Conservation (phyloP, 305 asterid species). For the Salvia sclarea region DNA sequence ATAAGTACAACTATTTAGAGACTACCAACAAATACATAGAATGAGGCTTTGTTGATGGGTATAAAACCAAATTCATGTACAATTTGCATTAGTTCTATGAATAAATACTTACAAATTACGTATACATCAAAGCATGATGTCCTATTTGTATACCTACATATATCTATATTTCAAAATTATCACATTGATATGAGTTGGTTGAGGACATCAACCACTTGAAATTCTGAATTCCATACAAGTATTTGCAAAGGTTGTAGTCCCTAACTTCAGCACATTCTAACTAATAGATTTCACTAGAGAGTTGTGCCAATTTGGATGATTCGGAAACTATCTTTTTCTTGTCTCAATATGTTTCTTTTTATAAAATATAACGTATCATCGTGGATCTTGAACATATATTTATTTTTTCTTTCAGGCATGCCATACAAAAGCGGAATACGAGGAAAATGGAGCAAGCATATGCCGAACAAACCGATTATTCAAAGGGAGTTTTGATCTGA, state of each 20-base stretch:
- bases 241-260: not conserved
- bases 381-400: constrained; percentile 2
- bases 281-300: not conserved
- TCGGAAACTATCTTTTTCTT: not conserved
- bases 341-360: not conserved
- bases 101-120: not conserved
- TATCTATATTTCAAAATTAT: not conserved
- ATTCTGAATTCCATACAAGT: not conserved
- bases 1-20: not conserved
- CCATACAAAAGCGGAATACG: constrained; percentile 96
- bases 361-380: not conserved
- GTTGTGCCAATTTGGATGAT: not conserved
- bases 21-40: not conserved
- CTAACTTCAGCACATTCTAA: not conserved
- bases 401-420: constrained; percentile 64
- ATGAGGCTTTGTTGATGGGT: not conserved
- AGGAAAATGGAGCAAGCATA: constrained; percentile 85
- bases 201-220: not conserved
- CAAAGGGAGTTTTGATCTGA: constrained; percentile 75
- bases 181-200: not conserved
- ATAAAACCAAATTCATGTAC: not conserved
- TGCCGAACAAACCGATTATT: constrained; percentile 96
- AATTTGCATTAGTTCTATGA: not conserved
- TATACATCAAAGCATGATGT: not conserved
- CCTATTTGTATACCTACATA: not conserved